Conservation (phyloP, 345 rosid genomes). For the Gossypium herbaceum region DNA sequence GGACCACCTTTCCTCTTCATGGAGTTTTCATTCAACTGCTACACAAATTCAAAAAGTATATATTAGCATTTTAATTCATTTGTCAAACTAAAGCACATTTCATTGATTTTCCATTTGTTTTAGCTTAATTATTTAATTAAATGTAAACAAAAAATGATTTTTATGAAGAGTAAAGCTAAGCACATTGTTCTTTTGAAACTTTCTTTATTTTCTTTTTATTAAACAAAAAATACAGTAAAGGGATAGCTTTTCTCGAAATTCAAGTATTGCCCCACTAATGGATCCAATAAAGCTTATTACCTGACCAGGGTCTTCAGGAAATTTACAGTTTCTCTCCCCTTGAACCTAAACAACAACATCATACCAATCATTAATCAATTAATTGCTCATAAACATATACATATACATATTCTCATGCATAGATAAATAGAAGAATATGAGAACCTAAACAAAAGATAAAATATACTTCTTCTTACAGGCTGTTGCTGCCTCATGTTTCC, state of each 20-base stretch:
- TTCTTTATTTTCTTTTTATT: neutral
- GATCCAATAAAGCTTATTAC: conserved; percentile 53
- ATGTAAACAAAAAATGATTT: neutral
- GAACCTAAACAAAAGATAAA: neutral
- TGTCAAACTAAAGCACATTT: neutral
- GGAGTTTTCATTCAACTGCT: conserved; percentile 64
- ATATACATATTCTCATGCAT: conserved; percentile 9
- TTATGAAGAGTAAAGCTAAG: conserved; percentile 26
- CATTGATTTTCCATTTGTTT: too few relatives aligned
- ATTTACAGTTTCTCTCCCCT: conserved; percentile 69
- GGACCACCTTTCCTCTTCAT: conserved; percentile 56
- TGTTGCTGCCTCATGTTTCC: conserved; percentile 55
- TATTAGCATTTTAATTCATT: neutral
- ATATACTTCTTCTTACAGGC: conserved; percentile 46
- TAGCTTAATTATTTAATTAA: conserved; percentile 5
- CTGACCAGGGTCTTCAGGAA: conserved; percentile 97
- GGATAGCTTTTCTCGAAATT: too few relatives aligned
- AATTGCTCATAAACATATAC: conserved; percentile 11
- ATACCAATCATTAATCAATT: conserved; percentile 27
- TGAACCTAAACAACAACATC: conserved; percentile 42
- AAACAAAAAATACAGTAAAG: too few relatives aligned
- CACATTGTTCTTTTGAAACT: conserved; percentile 31
- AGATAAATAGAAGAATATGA: neutral
- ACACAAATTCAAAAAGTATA: conserved; percentile 14
- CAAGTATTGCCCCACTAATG: too few relatives aligned